A percentile compares a stretch with the other conserved stretches of the same genome.
Evolutionary conservation across 2,329 filamentous ascomycete genomes (phyloP).

Genomic region (Neonectria coccinea): DNA sequence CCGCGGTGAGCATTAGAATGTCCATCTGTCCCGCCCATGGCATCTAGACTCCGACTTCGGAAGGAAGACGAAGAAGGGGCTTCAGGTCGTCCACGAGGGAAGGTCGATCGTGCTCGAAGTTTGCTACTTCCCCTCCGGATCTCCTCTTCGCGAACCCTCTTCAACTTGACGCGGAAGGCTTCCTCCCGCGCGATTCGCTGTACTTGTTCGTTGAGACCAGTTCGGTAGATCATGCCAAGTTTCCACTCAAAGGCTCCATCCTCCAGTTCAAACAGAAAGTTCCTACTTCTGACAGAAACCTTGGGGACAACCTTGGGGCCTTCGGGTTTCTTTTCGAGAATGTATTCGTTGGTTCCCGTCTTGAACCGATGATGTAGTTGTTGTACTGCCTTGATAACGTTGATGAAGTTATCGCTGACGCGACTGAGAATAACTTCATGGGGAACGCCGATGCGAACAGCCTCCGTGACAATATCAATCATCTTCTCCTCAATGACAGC

Average conservation of each 20-base stretch:
- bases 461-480: conserved; percentile 86
- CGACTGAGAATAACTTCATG: conserved; percentile 91
- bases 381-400: conserved; percentile 85
- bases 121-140: conserved; percentile 65
- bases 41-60: conserved; percentile 69
- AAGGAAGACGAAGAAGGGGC: conserved; percentile 50
- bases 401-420: conserved; percentile 93
- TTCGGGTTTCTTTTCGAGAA: conserved; percentile 86
- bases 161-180: conserved; percentile 87
- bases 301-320: conserved; percentile 88
- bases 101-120: conserved; percentile 66
- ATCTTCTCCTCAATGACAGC: conserved; percentile 78
- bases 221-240: conserved; percentile 90
- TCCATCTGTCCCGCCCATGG: conserved; percentile 49
- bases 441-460: conserved; percentile 87
- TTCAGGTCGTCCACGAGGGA: conserved; percentile 52
- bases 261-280: conserved; percentile 90
- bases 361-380: conserved; percentile 95
- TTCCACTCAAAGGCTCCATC: conserved; percentile 99
- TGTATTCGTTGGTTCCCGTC: conserved; percentile 88
- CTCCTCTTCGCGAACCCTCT: conserved; percentile 82
- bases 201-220: conserved; percentile 88
- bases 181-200: conserved; percentile 91
- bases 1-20: conserved; percentile 50
- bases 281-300: conserved; percentile 83